Conservation (phyloP, 1,139 yeast genomes). For the Blastobotrys proliferans region DNA sequence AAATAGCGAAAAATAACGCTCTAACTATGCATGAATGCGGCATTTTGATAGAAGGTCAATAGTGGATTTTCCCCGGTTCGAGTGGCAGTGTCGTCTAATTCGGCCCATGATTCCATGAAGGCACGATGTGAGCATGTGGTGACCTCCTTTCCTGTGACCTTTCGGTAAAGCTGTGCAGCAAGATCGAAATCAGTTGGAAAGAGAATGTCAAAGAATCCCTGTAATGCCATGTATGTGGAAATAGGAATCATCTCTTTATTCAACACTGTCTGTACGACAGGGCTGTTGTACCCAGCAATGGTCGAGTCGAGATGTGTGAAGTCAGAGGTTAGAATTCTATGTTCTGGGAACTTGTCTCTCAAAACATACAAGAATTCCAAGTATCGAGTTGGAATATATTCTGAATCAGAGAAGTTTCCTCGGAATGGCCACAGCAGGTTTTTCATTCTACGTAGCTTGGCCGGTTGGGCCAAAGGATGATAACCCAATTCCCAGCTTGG, state of each 20-base stretch:
- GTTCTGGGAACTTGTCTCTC: conserved; percentile 67
- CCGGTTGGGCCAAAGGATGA: conserved; percentile 39
- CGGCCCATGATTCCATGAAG: conserved; percentile 70
- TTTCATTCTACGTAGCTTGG: conserved; percentile 30
- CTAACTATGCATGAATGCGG: conserved; percentile 61
- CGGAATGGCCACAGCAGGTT: conserved; percentile 54
- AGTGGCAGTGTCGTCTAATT: conserved; percentile 61
- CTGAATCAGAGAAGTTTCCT: conserved; percentile 68
- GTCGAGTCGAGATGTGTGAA: conserved; percentile 62
- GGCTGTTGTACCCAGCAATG: conserved; percentile 64
- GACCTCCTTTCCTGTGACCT: conserved; percentile 60
- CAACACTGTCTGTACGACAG: conserved; percentile 79
- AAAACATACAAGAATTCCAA: conserved; percentile 63
- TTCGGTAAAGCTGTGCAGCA: conserved; percentile 58
- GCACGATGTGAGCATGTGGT: conserved; percentile 56
- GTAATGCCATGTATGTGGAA: conserved; percentile 72
- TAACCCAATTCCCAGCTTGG: conserved; percentile 35
- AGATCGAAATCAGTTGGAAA: conserved; percentile 76
- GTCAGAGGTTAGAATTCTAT: conserved; percentile 68
- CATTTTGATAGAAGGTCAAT: conserved; percentile 74
- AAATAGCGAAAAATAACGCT: neutral
- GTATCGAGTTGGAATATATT: conserved; percentile 75
- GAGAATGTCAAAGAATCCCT: conserved; percentile 83
- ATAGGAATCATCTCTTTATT: conserved; percentile 65
- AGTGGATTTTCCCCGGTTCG: conserved; percentile 83